A percentile compares a stretch with the other conserved stretches of the same genome.
Evolutionary conservation across 2,329 filamentous ascomycete genomes (phyloP).

Genomic region (Mariannaea sp.): DNA sequence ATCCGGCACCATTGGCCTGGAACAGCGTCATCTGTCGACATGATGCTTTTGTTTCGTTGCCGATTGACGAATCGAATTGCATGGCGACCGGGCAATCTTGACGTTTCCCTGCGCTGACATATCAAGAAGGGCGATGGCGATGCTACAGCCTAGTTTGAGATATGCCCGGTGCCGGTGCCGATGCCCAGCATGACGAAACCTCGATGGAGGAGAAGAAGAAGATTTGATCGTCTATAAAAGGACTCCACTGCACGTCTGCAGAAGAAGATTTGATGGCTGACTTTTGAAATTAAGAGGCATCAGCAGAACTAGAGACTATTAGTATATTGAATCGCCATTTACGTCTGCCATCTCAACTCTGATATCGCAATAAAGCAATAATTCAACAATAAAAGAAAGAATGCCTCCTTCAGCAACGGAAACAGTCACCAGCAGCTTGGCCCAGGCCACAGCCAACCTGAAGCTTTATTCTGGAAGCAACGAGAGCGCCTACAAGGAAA

Average conservation of each 20-base stretch:
- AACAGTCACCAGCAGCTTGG: constrained; percentile 20
- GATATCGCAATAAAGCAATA: constrained; percentile 15
- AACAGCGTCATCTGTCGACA: no score
- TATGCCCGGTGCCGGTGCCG: constrained; percentile 18
- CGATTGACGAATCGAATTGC: constrained; percentile 1
- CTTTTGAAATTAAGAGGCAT: no score
- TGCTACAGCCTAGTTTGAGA: constrained; percentile 4
- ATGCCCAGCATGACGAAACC: constrained; percentile 13
- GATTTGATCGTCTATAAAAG: no score
- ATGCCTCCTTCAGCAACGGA: constrained; percentile 37
- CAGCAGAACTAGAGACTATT: no score
- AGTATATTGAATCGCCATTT: background rate
- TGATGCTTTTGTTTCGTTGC: constrained; percentile 5
- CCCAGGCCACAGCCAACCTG: constrained; percentile 27
- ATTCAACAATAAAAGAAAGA: no score
- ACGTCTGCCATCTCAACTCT: background rate
- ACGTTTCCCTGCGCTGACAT: constrained; percentile 24
- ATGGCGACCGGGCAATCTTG: constrained; percentile 5
- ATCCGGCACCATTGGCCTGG: no score
- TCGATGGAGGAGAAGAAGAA: background rate
- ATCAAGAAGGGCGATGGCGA: no score
- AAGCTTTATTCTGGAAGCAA: constrained; percentile 37
- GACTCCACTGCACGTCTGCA: no score
- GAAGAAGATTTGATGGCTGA: no score
- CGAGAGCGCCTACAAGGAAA: constrained; percentile 35